A percentile compares a stretch with the other conserved stretches of the same genome.
Evolutionary conservation across 2,329 filamentous ascomycete species (phyloP).

Genomic region (Zymoseptoria brevis): DNA sequence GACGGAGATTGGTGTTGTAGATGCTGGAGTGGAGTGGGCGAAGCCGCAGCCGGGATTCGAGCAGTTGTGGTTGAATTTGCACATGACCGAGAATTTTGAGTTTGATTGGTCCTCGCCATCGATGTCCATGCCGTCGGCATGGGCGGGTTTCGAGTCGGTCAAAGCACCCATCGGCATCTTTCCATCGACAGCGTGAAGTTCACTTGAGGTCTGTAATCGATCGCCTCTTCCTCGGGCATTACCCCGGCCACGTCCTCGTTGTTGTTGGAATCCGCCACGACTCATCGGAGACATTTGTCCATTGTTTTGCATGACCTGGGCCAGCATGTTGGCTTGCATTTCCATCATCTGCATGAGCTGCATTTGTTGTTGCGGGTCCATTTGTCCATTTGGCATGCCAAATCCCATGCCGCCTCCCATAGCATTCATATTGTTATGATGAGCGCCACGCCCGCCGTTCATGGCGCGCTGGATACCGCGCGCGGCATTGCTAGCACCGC

Average conservation of each 20-base stretch:
- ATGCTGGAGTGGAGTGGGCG: constrained; percentile 88
- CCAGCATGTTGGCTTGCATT: constrained; percentile 78
- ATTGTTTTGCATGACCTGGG: constrained; percentile 48
- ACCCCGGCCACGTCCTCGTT: constrained; percentile 9
- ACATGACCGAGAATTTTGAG: constrained; percentile 57
- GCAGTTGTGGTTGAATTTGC: constrained; percentile 84
- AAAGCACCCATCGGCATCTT: constrained; percentile 17
- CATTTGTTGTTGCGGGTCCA: constrained; percentile 63
- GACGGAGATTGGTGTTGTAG: constrained; percentile 65
- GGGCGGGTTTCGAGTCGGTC: constrained; percentile 14
- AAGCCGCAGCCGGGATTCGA: constrained; percentile 85
- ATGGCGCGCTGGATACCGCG: constrained; percentile 35
- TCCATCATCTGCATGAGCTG: constrained; percentile 54
- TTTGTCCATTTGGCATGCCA: constrained; percentile 38
- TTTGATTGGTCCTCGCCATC: constrained; percentile 49
- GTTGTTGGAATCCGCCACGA: constrained; percentile 2
- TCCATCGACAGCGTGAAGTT: constrained; percentile 16
- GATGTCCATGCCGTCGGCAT: constrained; percentile 48
- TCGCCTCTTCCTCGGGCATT: constrained; percentile 8
- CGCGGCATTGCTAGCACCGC: constrained; percentile 40
- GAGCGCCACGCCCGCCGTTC: constrained; percentile 21
- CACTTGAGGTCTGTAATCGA: constrained; percentile 3
- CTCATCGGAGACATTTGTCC: constrained; percentile 34
- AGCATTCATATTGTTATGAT: constrained; percentile 14
- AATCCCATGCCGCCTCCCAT: constrained; percentile 37